These are phyloP conservation scores for Ceratocystiopsis sp. DNA, from an alignment of 2,329 filamentous ascomycete genomes.

Conservation along the genomic window DNA sequence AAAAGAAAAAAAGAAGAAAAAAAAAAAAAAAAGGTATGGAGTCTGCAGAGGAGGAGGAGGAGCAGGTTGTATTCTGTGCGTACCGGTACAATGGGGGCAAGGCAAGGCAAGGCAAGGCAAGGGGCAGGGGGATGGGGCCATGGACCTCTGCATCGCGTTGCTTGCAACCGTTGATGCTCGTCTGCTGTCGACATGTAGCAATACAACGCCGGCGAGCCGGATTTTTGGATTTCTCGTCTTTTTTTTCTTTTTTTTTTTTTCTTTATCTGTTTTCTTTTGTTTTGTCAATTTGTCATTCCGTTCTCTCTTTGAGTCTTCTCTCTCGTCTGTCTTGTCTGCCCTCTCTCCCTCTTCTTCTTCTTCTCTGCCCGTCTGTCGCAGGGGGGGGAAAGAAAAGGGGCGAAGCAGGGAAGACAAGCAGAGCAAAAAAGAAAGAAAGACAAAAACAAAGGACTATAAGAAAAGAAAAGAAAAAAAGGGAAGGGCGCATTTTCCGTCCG, in stretches of 20 bases:
- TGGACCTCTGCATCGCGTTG: no score
- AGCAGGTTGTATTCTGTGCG: no score
- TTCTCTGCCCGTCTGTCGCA: conserved; percentile 1
- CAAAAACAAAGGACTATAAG: not conserved
- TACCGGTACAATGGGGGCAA: no score
- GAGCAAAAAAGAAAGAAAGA: not conserved
- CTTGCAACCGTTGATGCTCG: no score
- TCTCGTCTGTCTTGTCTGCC: not conserved
- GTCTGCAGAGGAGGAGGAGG: no score
- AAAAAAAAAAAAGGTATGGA: no score
- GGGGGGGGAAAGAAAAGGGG: not conserved
- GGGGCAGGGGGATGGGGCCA: no score
- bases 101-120: no score
- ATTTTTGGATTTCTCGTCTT: not conserved
- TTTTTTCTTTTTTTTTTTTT: not conserved
- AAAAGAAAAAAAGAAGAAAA: no score
- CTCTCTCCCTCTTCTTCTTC: not conserved
- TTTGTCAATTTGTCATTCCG: not conserved
- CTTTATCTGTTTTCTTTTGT: not conserved
- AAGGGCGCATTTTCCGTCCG: not conserved
- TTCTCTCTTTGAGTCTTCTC: not conserved
- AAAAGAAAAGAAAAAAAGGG: not conserved
- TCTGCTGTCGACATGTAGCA: no score
- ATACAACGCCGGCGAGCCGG: no score
- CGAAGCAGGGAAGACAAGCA: not conserved